These are phyloP conservation scores for Pythium phragmiticola DNA, from an alignment of 352 stramenopile species.

Conservation along the genomic window DNA sequence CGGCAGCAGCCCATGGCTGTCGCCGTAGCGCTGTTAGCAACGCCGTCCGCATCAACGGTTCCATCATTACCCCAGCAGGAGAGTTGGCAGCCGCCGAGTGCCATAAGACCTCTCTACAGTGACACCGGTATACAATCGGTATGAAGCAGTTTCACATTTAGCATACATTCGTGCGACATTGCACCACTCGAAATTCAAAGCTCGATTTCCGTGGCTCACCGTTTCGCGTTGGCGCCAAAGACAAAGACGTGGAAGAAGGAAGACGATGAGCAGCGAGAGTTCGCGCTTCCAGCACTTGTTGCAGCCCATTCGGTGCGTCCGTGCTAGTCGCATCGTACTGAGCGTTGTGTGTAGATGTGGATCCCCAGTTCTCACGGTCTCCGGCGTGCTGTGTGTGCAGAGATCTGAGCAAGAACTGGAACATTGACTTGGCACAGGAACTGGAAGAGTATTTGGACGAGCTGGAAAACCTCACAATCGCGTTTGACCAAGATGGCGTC, in stretches of 20 bases:
- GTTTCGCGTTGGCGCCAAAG: constrained; percentile 14
- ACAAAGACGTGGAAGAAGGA: background rate
- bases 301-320: constrained; percentile 77
- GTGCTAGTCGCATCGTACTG: background rate
- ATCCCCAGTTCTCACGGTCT: constrained; percentile 4
- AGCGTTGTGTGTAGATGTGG: background rate
- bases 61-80: background rate
- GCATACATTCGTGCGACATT: constrained; percentile 9
- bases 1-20: background rate
- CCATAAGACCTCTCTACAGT: background rate
- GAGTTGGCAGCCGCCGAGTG: too few relatives aligned
- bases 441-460: constrained; percentile 91
- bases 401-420: constrained; percentile 90
- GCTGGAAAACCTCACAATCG: constrained; percentile 69
- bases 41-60: constrained; percentile 3
- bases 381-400: constrained; percentile 30
- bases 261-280: constrained; percentile 40
- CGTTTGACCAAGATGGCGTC: constrained; percentile 51
- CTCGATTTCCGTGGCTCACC: background rate
- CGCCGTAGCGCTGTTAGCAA: background rate
- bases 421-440: constrained; percentile 88
- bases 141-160: background rate
- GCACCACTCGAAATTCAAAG: constrained; percentile 13
- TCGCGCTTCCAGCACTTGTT: constrained; percentile 79
- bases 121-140: background rate